Evolutionary conservation across 306 rosid species (phyloP).

Genomic region (Begonia loranthoides): DNA sequence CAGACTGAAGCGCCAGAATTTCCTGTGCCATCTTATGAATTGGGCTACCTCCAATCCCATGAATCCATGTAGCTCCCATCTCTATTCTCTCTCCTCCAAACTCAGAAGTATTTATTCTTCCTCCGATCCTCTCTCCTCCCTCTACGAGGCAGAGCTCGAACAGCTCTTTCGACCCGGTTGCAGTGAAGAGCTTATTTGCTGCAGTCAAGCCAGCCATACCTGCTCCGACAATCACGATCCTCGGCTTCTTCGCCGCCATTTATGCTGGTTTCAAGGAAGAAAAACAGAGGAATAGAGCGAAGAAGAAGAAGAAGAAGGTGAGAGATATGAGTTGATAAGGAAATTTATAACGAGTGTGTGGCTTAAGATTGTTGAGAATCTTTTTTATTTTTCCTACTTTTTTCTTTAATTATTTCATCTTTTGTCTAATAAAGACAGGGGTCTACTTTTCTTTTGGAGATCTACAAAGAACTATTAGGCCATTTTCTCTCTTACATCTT

Average conservation of each 20-base stretch:
- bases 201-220: slow-evolving; percentile 99
- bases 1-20: slow-evolving; percentile 53
- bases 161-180: slow-evolving; percentile 31
- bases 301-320: slow-evolving; percentile 22
- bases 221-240: slow-evolving; percentile 82
- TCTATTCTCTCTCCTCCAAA: slow-evolving; percentile 86
- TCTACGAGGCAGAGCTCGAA: slow-evolving; percentile 76
- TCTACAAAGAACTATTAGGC: neutral
- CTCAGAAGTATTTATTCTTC: slow-evolving; percentile 81
- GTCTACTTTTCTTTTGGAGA: slow-evolving; percentile 25
- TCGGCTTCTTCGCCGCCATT: slow-evolving; percentile 74
- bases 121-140: slow-evolving; percentile 82
- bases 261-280: slow-evolving; percentile 3
- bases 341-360: slow-evolving; percentile 40
- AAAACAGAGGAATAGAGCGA: slow-evolving; percentile 10
- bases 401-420: neutral
- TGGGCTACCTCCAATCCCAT: slow-evolving; percentile 88
- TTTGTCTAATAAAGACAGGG: slow-evolving; percentile 40
- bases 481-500: neutral
- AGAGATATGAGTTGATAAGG: slow-evolving; percentile 41
- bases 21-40: slow-evolving; percentile 61
- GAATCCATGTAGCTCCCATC: slow-evolving; percentile 99
- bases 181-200: slow-evolving; percentile 67
- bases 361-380: slow-evolving; percentile 5
- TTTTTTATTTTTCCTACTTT: slow-evolving; percentile 9